phyloP scores from a whole-genome alignment of 306 rosid species.

The Pachyrhizus erosus region DNA sequence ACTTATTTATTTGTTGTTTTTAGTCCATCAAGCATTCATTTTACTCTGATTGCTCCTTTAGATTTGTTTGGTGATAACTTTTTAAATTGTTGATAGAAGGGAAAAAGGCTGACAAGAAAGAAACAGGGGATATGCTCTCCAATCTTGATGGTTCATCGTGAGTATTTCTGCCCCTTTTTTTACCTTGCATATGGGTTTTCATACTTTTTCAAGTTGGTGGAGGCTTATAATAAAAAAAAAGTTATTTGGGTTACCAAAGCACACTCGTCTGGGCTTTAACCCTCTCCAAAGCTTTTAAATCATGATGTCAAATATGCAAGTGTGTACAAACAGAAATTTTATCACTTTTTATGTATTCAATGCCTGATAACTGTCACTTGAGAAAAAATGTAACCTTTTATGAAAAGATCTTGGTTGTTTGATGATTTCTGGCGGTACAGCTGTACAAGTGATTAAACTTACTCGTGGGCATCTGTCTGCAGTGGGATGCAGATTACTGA shows the following conservation, averaged over 20 bases:
- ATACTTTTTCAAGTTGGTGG: conserved; percentile 32
- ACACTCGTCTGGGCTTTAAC: conserved; percentile 14
- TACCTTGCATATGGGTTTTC: not conserved
- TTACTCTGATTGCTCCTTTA: conserved; percentile 29
- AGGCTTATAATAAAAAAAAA: conserved; percentile 6
- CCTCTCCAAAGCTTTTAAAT: not conserved
- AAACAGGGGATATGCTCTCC: conserved; percentile 78
- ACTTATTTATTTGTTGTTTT: conserved; percentile 13
- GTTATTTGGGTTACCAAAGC: not conserved
- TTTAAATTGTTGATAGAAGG: conserved; percentile 64
- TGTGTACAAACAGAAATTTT: not conserved
- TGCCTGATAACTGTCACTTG: not conserved
- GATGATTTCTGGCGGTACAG: conserved; percentile 21
- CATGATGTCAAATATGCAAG: not conserved
- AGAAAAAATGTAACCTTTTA: conserved; percentile 1
- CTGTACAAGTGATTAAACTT: conserved; percentile 13
- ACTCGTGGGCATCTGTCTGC: conserved; percentile 40
- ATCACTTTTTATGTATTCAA: not conserved
- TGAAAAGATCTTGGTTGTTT: conserved; percentile 23
- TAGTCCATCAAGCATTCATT: conserved; percentile 13
- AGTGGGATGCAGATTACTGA: conserved; percentile 98
- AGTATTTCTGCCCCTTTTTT: conserved; percentile 51
- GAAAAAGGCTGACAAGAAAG: conserved; percentile 90
- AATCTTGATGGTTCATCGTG: conserved; percentile 90
- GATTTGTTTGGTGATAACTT: conserved; percentile 44